Percentiles rank a stretch among this genome's conserved stretches.
Conservation (phyloP, 371 early-diverging fungal species). For the Mucor plumbeus region DNA sequence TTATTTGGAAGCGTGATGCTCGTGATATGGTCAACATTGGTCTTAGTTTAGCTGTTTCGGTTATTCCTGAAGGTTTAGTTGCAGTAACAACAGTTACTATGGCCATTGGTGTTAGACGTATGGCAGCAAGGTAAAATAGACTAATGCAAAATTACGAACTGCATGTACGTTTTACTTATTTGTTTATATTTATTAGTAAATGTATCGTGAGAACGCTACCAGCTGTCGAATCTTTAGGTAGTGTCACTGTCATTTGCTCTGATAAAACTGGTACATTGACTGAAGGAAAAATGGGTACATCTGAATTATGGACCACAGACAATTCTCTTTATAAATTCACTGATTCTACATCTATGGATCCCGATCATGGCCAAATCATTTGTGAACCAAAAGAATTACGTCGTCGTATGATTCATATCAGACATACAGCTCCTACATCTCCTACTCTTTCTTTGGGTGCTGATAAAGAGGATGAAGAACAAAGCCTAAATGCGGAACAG, state of each 20-base stretch:
- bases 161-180: not conserved
- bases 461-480: not conserved
- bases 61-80: constrained; percentile 96
- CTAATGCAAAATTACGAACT: not conserved
- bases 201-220: constrained; percentile 86
- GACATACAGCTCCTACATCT: constrained; percentile 23
- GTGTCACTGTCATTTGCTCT: constrained; percentile 93
- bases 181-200: constrained; percentile 30
- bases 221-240: constrained; percentile 90
- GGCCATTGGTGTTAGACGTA: constrained; percentile 90
- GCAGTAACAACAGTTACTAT: constrained; percentile 93
- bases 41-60: constrained; percentile 80
- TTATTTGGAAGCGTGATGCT: constrained; percentile 67
- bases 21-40: constrained; percentile 52
- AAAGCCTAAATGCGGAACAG: not conserved
- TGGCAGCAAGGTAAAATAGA: constrained; percentile 79
- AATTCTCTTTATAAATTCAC: constrained; percentile 68
- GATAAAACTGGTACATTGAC: constrained; percentile 98
- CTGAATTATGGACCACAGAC: constrained; percentile 75
- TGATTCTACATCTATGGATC: constrained; percentile 69
- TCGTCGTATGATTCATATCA: constrained; percentile 48
- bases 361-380: constrained; percentile 65
- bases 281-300: constrained; percentile 89
- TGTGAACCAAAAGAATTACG: constrained; percentile 41
- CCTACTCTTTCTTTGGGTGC: not conserved